These are phyloP conservation scores for Neoboletus brunneissimus DNA, from an alignment of 768 basidiomycete species.

Conservation along the genomic window DNA sequence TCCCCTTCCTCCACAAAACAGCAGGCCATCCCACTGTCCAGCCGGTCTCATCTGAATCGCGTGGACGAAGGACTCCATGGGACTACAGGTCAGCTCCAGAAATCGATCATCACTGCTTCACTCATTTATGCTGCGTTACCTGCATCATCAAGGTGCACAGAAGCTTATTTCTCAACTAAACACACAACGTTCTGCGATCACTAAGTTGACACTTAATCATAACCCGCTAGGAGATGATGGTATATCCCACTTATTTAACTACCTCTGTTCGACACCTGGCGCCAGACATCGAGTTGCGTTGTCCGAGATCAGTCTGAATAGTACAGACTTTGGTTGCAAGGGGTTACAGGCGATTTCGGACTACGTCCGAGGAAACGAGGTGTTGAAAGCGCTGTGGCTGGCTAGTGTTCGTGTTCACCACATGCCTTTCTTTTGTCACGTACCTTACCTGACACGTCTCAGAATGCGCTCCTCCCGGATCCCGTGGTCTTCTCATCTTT, in stretches of 20 bases:
- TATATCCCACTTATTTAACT: constrained; percentile 50
- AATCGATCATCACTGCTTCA: no score
- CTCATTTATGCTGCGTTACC: constrained; percentile 3
- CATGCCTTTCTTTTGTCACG: background rate
- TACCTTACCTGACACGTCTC: constrained; percentile 20
- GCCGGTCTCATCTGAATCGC: constrained; percentile 18
- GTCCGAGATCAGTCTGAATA: constrained; percentile 54
- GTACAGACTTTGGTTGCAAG: constrained; percentile 50
- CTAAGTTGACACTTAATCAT: constrained; percentile 52
- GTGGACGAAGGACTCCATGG: constrained; percentile 24
- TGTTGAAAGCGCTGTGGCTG: constrained; percentile 47
- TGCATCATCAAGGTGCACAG: constrained; percentile 47
- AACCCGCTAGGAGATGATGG: constrained; percentile 61
- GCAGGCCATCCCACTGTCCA: constrained; percentile 9
- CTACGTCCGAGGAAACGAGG: constrained; percentile 48
- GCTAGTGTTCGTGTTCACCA: constrained; percentile 46
- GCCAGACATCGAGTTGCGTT: constrained; percentile 41
- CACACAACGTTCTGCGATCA: constrained; percentile 40
- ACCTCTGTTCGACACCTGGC: constrained; percentile 49
- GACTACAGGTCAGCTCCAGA: constrained; percentile 15
- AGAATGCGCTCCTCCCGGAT: constrained; percentile 43
- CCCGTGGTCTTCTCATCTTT: constrained; percentile 37
- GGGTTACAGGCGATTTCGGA: constrained; percentile 51
- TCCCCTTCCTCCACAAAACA: background rate
- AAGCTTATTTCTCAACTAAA: constrained; percentile 47